Evolutionary conservation across 306 rosid genomes (phyloP).

Genomic region (Astragalus membranaceus): DNA sequence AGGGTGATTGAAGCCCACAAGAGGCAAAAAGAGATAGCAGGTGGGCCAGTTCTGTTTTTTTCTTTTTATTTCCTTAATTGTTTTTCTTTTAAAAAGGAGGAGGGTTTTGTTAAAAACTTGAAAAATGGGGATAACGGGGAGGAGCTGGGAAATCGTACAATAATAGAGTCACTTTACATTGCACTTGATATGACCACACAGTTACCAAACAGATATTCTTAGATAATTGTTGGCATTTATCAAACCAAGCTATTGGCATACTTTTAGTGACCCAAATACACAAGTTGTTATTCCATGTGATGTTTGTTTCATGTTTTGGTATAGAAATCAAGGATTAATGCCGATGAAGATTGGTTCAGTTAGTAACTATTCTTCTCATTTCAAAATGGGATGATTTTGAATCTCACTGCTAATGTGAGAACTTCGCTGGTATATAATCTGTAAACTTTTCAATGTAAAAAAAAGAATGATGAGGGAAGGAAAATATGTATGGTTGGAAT

Average conservation of each 20-base stretch:
- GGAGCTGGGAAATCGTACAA: slow-evolving; percentile 38
- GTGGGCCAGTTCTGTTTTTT: slow-evolving; percentile 43
- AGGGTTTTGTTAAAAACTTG: slow-evolving; percentile 2
- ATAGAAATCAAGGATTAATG: background rate
- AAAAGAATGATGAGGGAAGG: background rate
- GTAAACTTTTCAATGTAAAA: no score
- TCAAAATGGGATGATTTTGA: no score
- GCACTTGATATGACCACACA: slow-evolving; percentile 55
- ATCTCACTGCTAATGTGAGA: no score
- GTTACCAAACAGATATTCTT: slow-evolving; percentile 33
- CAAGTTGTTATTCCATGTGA: slow-evolving; percentile 31
- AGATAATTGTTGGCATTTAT: slow-evolving; percentile 20
- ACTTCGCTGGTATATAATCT: no score
- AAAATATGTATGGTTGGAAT: background rate
- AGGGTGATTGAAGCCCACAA: slow-evolving; percentile 73
- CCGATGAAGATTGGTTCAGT: no score
- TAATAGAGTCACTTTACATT: slow-evolving; percentile 50
- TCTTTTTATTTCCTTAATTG: background rate
- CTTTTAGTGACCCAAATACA: slow-evolving; percentile 11
- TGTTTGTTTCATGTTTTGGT: slow-evolving; percentile 19
- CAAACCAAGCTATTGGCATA: slow-evolving; percentile 13
- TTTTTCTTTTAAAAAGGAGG: slow-evolving; percentile 19
- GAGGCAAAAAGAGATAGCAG: slow-evolving; percentile 54
- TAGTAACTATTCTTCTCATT: no score
- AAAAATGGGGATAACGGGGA: slow-evolving; percentile 22